These are phyloP conservation scores for Herpetomonas tarakana DNA, from an alignment of 208 protist species.

Conservation along the genomic window DNA sequence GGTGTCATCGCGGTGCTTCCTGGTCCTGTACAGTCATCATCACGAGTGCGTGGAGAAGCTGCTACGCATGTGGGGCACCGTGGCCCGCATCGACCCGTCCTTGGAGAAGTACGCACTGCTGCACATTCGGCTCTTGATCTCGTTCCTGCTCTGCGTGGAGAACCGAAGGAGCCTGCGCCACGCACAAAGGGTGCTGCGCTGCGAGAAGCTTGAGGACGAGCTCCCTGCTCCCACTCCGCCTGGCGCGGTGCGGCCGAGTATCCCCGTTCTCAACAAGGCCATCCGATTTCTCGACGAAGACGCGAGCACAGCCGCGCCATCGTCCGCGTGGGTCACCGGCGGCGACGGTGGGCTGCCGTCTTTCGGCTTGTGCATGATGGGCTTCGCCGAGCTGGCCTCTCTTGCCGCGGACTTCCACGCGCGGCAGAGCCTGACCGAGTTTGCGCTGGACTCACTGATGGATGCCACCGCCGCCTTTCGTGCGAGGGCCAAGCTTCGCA, in stretches of 20 bases:
- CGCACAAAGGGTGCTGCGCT: background rate
- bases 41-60: background rate
- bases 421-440: background rate
- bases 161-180: background rate
- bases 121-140: constrained; percentile 2
- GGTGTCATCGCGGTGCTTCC: background rate
- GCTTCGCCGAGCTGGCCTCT: background rate
- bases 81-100: background rate
- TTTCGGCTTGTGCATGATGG: background rate
- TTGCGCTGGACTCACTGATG: background rate
- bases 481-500: background rate
- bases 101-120: constrained; percentile 1
- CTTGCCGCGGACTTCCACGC: background rate
- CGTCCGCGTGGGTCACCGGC: background rate
- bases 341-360: background rate
- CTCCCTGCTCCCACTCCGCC: background rate
- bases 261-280: background rate
- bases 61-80: background rate
- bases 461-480: background rate
- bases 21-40: too few relatives aligned
- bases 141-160: background rate
- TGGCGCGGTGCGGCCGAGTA: background rate
- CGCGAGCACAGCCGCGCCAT: background rate
- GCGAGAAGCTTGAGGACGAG: background rate
- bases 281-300: constrained; percentile 1